Evolutionary conservation across 2,329 filamentous ascomycete species (phyloP), one percentile per base, ranked within the genome.

Genomic region (Colletotrichum euphorbiae): DNA sequence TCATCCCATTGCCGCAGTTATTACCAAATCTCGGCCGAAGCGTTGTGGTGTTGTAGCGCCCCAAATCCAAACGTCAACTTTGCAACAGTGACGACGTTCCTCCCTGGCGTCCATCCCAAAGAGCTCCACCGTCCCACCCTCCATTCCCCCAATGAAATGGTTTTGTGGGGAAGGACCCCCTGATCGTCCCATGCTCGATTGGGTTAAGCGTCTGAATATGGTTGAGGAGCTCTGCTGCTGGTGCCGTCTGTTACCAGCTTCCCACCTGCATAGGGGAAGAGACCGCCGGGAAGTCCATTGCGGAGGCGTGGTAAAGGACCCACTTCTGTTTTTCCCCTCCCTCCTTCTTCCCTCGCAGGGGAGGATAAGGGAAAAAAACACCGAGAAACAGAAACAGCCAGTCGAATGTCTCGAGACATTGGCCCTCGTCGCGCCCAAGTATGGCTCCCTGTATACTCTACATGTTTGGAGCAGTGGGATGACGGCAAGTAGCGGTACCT

Each of bases 161-260:
- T 60, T 70, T 67, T 74, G 74, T 75, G 73, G 75, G 73, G 73
- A 73, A 75, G 67, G 62, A n/a, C 50, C 67, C 61, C 67, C 43
- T 67, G 57, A 67, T 67, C 43, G 6, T 52, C 40, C 38, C 63
- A 76, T 73, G 24, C 77, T 72, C 0, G 15, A 70, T 73, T 64
- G 42, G 74, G 78, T 6, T 68, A 80, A 79, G 79, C 64, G 54
- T 52, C 8, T 19, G 42, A 75, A 80, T 81, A 81, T 83, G 80
- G 81, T 83, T 83, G 81, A 83, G 81, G 72, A 79, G 74, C 71
- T 73, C 69, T 71, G 36, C 73, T 75, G 72, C 72, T 73, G 69
- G 71, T 73, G 71, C 69, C 36, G 36, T 38, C 36, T 65, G 54
- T 24, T 13, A 73, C 69, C 60, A 65, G 61, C 61, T 70, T 70